phyloP scores from a whole-genome alignment of 106 monocot species.

The Agapanthus africanus region DNA sequence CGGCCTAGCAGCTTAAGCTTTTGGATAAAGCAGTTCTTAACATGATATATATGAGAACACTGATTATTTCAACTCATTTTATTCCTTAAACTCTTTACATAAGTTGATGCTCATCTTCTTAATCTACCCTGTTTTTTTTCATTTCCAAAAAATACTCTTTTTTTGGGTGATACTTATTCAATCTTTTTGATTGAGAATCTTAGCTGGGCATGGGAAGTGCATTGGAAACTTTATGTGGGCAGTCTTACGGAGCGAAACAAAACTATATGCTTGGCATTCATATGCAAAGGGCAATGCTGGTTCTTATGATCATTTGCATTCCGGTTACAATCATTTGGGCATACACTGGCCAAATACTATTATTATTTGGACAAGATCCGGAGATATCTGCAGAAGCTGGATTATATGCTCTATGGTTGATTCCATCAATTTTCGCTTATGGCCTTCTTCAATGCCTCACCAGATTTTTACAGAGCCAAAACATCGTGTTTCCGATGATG shows the following conservation, averaged over 20 bases:
- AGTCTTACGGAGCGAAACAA: constrained; percentile 52
- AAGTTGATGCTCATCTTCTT: too few relatives aligned
- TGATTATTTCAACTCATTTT: too few relatives aligned
- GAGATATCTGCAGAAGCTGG: constrained; percentile 77
- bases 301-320: constrained; percentile 31
- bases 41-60: too few relatives aligned
- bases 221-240: constrained; percentile 73
- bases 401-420: constrained; percentile 58
- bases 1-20: too few relatives aligned
- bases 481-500: constrained; percentile 53
- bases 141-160: too few relatives aligned
- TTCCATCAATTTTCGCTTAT: constrained; percentile 69
- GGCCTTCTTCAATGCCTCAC: constrained; percentile 54
- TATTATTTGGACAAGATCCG: constrained; percentile 41
- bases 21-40: too few relatives aligned
- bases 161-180: too few relatives aligned
- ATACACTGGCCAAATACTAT: constrained; percentile 42
- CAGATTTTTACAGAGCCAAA: constrained; percentile 57
- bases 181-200: too few relatives aligned
- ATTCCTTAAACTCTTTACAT: too few relatives aligned
- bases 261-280: constrained; percentile 51
- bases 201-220: constrained; percentile 50
- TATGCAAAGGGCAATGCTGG: constrained; percentile 60
- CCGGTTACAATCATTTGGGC: constrained; percentile 44
- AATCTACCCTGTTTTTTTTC: too few relatives aligned